Evolutionary conservation across 2,329 filamentous ascomycete species (phyloP), one percentile per base, ranked within the genome.

Genomic region (Cryphonectria naterciae): DNA sequence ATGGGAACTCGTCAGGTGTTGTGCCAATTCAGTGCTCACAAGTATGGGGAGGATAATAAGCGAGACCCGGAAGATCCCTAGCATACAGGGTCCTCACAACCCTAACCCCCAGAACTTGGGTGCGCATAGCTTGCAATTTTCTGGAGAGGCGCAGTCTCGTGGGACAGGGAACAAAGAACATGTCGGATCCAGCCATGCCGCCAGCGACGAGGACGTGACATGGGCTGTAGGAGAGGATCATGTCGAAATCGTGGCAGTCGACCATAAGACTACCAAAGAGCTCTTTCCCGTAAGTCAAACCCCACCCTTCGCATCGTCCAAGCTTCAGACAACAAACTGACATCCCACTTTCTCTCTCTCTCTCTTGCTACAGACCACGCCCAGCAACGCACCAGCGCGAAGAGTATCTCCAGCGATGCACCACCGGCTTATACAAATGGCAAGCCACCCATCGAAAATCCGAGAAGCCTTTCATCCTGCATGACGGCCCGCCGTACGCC

Each of bases 401-500:
- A 19, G 80, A 83, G 73, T 91, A 96, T 81, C 87, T 97, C 63
- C 86, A 88, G 77, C 86, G 89, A 88, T 96, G 92, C 81, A 91
- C 94, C 81, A 93, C 97, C 83, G 91, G 95, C 67, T 87, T 98
- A 19, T 99, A 98, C 83, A 84, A 88, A 77, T 98, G 95, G 95
- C 96, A 99, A 84, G 85, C 86, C 73, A 79, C 81, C 69, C 82
- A 85, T 72, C 82, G 89, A 74, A 83, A 87, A 3, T 80, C 79
- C 43, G 81, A 87, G 49, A 81, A 88, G 60, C 85, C 86, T 0
- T 99, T 98, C 75, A 84, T 94, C 1, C 85, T 99, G 11, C 96
- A 98, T 78, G 96, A 99, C 89, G 96, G 96, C 0, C 96, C 96
- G 0, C 96, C 96, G 0, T 99, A 98, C 80, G 96, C 96, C 74